Evolutionary conservation across 331 rosid species (phyloP), one percentile per base, ranked within the genome.

Genomic region (Phaseolus coccineus): DNA sequence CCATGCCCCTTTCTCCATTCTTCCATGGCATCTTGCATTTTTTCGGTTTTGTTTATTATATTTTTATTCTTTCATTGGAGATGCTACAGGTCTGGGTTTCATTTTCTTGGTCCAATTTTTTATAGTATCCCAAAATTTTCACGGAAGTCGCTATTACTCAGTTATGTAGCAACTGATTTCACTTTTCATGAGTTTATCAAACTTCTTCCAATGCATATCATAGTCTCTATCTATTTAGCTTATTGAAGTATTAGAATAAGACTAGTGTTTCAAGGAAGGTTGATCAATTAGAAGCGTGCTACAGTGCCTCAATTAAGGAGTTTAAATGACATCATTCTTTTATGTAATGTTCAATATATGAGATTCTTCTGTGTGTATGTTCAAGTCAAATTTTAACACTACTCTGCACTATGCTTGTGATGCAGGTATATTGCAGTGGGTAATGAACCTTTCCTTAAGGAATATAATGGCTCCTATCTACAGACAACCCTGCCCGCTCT

Each of bases 361-460:
- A 48, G 77, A 15, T 50, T 80, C 56, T 48, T 16, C 14, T 35
- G 65, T 48, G 4, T 57, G 6, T 28, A 37, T 63, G 68, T 73
- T 70, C 48, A 31, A 69, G 16, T 28, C 19, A 57, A 63, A 28
- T 46, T 9, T 72, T 66, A 68, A 67, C 77, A 27, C 8, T 39
- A 66, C 24, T 63, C 1, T 61, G 71, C 15, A 67, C 22, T 8
- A 28, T 39, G 67, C 8, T 67, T 77, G 44, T 14, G n/a, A 44
- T 83, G 61, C 83, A 94, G 98, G 93, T 94, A 89, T 71, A 88
- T 92, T 52, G 96, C 97, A 5, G 96, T 94, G 67, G 98, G 98
- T 6, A 94, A 92, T 84, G 98, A 94, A 33, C 97, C 97, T 14
- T 92, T 92, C 66, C 97, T 94, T 15, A 81, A 84, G 83, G 82